Base-by-base conservation (phyloP, 306 rosid genomes). In the Arachis hypogaea region DNA sequence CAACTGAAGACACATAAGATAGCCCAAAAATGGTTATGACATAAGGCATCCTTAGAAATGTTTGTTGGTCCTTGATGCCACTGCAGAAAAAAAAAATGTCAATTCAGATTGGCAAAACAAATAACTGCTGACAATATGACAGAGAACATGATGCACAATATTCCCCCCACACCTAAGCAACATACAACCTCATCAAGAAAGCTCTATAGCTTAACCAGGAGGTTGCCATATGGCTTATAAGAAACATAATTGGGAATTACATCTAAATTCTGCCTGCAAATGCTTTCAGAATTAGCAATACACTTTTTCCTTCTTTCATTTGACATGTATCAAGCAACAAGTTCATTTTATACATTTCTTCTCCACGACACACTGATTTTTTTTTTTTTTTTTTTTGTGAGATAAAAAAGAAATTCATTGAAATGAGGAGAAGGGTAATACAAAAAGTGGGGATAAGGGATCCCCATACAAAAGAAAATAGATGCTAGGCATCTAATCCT, bases 21-120 rank as follows among this genome's bases (percentile, higher is more conserved):
- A 59, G 94, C 94, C 71, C 86, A 78, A 78, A 93, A 80, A 89
- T 93, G 98, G 75, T 85, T 78, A 80, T 88, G 85, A 82, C 93
- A 93, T 88, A 84, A 67, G 30, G 89, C 83, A 65, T 84, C 92
- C 76, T 81, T 88, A 72, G 97, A 85, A 79, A 80, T 68, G 71
- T 77, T 76, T 56, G 80, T 60, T 4, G 86, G 87, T 67, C 84
- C 86, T 73, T 56, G 83, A 69, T 83, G 89, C 97, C 91, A 89
- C 85, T 86, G 85, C 60, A 79, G 66, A 65, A 79, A 40, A 58
- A 58, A 29, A 2, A 66, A 33, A 72, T 59, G 30, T 65, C 72
- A 71, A 68, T 63, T 86, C 60, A 86, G 83, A 84, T 68, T 64
- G 75, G 75, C 72, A 68, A 76, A 69, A 62, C 72, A 59, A 52